Evolutionary conservation across 192 early-diverging fungal species (phyloP), one percentile per base, ranked within the genome.

Genomic region (Cladochytrium replicatum): DNA sequence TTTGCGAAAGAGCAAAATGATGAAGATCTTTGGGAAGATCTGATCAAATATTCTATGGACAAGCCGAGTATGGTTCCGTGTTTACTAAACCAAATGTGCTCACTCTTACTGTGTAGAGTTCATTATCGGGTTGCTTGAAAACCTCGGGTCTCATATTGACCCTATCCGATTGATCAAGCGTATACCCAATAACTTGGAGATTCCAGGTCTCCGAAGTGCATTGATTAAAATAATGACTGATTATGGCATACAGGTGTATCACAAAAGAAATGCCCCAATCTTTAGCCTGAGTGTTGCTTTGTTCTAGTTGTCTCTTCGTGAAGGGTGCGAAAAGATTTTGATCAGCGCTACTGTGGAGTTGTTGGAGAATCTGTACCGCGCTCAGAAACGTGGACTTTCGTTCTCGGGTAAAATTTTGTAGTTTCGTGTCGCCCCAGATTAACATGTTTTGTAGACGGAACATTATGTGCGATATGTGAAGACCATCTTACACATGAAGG

Each of bases 1-100:
- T 99, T 99, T 78, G 89, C 91, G 2, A 90, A 91, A 65, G 93
- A 99, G 44, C 93, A 97, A 65, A 91, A 89, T 52, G 93, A 99
- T 66, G 82, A 85, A 17, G 85, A 82, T 17, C 68, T 99, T 41
- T 99, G 96, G 96, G 84, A 89, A 63, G 96, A 99, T 62, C 58
- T 99, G 26, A 67, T 97, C 6, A 85, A 64, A 46, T 99, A 92
- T 65, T 85, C 91, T 0, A 84, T 86, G 74, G 91, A 97, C 58
- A 97, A 99, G 57, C 96, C 96, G 29, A 54, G 88, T 88, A 71
- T 53, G 74, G 69, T n/a, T 44, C 37, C 34, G 32, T n/a, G n/a
- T n/a, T n/a, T n/a, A n/a, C n/a, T n/a, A n/a, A n/a, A n/a, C n/a
- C n/a, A n/a, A n/a, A n/a, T n/a, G n/a, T 19, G 23, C 32, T 38